These are phyloP conservation scores for Plantago elongata DNA, from an alignment of 257 asterid genomes.

Conservation along the genomic window DNA sequence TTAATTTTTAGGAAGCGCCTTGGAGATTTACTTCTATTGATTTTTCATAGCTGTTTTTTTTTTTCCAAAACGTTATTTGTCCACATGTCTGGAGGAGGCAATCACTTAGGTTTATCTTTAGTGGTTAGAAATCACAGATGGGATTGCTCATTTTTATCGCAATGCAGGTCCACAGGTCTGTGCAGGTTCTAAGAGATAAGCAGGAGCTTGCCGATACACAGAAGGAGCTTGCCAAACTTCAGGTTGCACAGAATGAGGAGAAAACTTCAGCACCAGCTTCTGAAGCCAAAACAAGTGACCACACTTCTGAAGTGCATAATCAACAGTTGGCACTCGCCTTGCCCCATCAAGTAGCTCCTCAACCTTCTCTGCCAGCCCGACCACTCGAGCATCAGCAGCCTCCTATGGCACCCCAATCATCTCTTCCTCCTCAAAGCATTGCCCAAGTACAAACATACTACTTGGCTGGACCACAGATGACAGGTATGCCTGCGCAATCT, in stretches of 20 bases:
- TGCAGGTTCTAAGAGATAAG: constrained; percentile 88
- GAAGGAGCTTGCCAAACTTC: constrained; percentile 91
- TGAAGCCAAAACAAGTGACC: constrained; percentile 52
- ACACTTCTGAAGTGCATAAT: constrained; percentile 44
- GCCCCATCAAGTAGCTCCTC: constrained; percentile 70
- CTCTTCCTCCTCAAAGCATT: constrained; percentile 56
- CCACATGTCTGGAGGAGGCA: no score
- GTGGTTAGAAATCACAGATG: no score
- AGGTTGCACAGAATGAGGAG: constrained; percentile 79
- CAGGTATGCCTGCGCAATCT: constrained; percentile 30
- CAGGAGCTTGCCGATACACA: constrained; percentile 95
- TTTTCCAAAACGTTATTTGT: no score
- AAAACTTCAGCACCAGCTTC: constrained; percentile 36
- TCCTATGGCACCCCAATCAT: constrained; percentile 48
- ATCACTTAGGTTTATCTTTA: no score
- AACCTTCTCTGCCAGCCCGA: constrained; percentile 42
- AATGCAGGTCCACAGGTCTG: constrained; percentile 86
- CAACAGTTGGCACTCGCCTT: constrained; percentile 83
- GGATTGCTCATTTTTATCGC: background rate
- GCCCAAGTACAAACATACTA: constrained; percentile 51
- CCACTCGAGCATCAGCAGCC: constrained; percentile 61
- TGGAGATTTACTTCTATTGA: no score
- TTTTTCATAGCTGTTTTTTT: no score
- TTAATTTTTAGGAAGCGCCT: no score
- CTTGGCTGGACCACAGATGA: constrained; percentile 49